Conservation (phyloP, 176 grass and related monocot genomes). For the Guadua angustifolia region DNA sequence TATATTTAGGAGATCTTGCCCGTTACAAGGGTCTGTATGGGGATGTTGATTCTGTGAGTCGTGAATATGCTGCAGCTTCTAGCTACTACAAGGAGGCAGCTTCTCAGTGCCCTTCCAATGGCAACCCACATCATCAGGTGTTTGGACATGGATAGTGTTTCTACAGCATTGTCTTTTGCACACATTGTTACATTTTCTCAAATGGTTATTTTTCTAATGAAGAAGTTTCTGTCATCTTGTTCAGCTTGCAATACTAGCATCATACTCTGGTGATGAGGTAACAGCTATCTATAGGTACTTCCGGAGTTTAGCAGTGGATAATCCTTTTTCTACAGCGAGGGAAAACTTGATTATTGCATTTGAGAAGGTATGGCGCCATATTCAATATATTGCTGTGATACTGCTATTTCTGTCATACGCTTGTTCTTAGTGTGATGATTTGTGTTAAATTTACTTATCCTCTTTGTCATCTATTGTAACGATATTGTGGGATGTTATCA, state of each 20-base stretch:
- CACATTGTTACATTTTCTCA: background rate
- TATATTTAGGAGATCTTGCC: slow-evolving; percentile 97
- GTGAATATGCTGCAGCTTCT: slow-evolving; percentile 79
- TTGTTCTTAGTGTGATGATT: background rate
- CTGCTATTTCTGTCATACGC: background rate
- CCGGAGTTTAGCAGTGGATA: slow-evolving; percentile 89
- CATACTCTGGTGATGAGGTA: slow-evolving; percentile 78
- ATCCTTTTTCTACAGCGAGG: slow-evolving; percentile 79
- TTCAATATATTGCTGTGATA: background rate
- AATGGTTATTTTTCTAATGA: background rate
- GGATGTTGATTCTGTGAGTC: slow-evolving; percentile 68
- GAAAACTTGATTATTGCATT: slow-evolving; percentile 94
- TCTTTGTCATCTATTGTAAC: background rate
- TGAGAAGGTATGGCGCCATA: slow-evolving; percentile 67
- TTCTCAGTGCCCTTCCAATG: slow-evolving; percentile 71
- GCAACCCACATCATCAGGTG: slow-evolving; percentile 98
- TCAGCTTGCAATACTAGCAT: slow-evolving; percentile 85
- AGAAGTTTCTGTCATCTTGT: background rate
- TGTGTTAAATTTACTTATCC: background rate
- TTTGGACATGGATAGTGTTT: background rate
- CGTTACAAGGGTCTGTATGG: slow-evolving; percentile 93
- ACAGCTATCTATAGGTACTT: slow-evolving; percentile 85
- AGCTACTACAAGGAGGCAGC: slow-evolving; percentile 89
- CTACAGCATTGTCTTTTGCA: background rate
- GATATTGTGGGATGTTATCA: background rate